Percentiles rank a stretch among this genome's conserved stretches.
Conservation (phyloP, 805 yeast genomes). For the Jamesozyma spencerorum region DNA sequence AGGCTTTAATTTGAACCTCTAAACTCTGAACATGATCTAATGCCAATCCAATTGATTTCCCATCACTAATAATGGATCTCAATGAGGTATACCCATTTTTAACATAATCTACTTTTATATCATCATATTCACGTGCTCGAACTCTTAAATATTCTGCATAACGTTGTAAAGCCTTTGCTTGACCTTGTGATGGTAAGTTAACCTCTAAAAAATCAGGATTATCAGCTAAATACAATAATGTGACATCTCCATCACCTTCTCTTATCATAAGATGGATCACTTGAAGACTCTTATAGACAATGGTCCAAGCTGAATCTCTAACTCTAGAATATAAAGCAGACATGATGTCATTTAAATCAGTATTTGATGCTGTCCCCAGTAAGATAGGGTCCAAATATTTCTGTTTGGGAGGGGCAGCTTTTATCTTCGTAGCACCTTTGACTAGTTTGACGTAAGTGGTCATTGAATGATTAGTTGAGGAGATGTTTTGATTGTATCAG, state of each 20-base stretch:
- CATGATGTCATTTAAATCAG: constrained; percentile 60
- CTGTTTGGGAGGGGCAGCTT: constrained; percentile 95
- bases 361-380: constrained; percentile 32
- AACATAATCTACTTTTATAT: constrained; percentile 64
- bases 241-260: constrained; percentile 78
- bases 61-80: constrained; percentile 39
- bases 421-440: constrained; percentile 66
- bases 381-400: constrained; percentile 92
- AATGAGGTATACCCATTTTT: constrained; percentile 51
- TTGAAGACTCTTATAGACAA: constrained; percentile 75
- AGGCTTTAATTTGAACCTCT: constrained; percentile 66
- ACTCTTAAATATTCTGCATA: constrained; percentile 64
- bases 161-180: constrained; percentile 33
- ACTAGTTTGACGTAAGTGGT: constrained; percentile 59
- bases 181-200: constrained; percentile 34
- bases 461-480: constrained; percentile 6
- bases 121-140: constrained; percentile 61
- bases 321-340: constrained; percentile 51
- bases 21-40: constrained; percentile 76
- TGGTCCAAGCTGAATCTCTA: constrained; percentile 81
- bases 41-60: constrained; percentile 53
- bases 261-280: constrained; percentile 86
- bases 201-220: constrained; percentile 45
- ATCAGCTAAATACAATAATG: constrained; percentile 48
- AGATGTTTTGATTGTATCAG: background rate